These are phyloP conservation scores for Mycena albidolilacea DNA, from an alignment of 768 basidiomycete species.

Conservation along the genomic window DNA sequence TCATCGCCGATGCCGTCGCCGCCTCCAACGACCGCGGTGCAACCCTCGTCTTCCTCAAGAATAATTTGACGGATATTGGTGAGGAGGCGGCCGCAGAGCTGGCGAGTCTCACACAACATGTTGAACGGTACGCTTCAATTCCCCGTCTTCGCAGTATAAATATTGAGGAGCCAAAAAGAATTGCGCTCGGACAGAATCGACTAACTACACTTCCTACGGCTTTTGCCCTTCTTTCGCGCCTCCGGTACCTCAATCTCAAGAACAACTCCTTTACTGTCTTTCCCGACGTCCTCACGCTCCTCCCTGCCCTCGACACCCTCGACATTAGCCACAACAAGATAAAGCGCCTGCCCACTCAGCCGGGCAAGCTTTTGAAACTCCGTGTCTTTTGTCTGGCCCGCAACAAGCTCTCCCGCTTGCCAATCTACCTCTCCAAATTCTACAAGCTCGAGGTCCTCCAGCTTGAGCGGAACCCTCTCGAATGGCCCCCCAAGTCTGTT, in stretches of 20 bases:
- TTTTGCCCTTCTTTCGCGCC: slow-evolving; percentile 78
- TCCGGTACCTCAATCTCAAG: slow-evolving; percentile 91
- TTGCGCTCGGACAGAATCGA: slow-evolving; percentile 90
- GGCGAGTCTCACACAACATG: slow-evolving; percentile 69
- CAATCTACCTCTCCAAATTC: slow-evolving; percentile 84
- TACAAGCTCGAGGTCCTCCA: slow-evolving; percentile 82
- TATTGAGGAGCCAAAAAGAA: slow-evolving; percentile 58
- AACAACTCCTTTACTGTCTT: slow-evolving; percentile 87
- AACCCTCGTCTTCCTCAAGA: slow-evolving; percentile 89
- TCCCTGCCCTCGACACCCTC: slow-evolving; percentile 83
- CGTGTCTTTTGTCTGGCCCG: slow-evolving; percentile 88
- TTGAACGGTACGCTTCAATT: slow-evolving; percentile 68
- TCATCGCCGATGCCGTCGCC: slow-evolving; percentile 72
- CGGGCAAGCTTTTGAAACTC: slow-evolving; percentile 84
- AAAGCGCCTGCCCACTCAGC: slow-evolving; percentile 80
- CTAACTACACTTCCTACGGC: slow-evolving; percentile 83
- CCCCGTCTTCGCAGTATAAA: background rate
- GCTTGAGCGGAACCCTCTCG: slow-evolving; percentile 91
- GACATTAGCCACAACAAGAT: slow-evolving; percentile 96
- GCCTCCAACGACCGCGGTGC: slow-evolving; percentile 83
- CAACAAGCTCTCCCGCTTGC: slow-evolving; percentile 88
- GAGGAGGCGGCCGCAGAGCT: slow-evolving; percentile 84
- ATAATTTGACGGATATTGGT: slow-evolving; percentile 82
- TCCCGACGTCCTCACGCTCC: slow-evolving; percentile 84
- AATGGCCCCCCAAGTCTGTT: slow-evolving; percentile 87